Percentiles rank a stretch among this genome's conserved stretches.
Conservation (phyloP, 108 stramenopile species). For the Conticribra guillardii region DNA sequence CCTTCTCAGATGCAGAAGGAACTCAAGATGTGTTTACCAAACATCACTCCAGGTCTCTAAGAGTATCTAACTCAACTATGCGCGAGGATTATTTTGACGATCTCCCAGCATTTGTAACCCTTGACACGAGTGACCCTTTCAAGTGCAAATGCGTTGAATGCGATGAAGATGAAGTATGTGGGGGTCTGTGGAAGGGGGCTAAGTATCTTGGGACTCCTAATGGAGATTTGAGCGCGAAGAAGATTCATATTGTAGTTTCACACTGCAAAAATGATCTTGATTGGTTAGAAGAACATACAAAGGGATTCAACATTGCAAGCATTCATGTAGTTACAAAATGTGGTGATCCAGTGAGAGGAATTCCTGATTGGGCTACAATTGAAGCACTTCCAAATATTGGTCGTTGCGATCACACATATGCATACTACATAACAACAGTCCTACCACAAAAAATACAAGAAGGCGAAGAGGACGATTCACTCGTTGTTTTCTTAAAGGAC, state of each 20-base stretch:
- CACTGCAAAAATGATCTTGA: constrained; percentile 4
- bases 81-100: background rate
- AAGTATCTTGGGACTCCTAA: background rate
- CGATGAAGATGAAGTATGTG: constrained; percentile 4
- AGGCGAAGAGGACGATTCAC: constrained; percentile 17
- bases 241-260: constrained; percentile 10
- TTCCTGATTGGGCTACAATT: constrained; percentile 13
- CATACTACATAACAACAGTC: constrained; percentile 32
- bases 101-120: background rate
- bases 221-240: background rate
- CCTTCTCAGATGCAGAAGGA: background rate
- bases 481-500: constrained; percentile 43
- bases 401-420: constrained; percentile 52
- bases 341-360: constrained; percentile 31
- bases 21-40: background rate
- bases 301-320: constrained; percentile 17
- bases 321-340: constrained; percentile 47
- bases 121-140: background rate
- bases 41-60: too few species aligned
- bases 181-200: constrained; percentile 5
- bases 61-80: too few species aligned
- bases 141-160: constrained; percentile 12
- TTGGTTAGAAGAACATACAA: constrained; percentile 11
- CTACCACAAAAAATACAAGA: constrained; percentile 8
- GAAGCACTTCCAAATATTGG: constrained; percentile 47